Conservation (phyloP, 352 stramenopile species). For the Pythium insidiosum region DNA sequence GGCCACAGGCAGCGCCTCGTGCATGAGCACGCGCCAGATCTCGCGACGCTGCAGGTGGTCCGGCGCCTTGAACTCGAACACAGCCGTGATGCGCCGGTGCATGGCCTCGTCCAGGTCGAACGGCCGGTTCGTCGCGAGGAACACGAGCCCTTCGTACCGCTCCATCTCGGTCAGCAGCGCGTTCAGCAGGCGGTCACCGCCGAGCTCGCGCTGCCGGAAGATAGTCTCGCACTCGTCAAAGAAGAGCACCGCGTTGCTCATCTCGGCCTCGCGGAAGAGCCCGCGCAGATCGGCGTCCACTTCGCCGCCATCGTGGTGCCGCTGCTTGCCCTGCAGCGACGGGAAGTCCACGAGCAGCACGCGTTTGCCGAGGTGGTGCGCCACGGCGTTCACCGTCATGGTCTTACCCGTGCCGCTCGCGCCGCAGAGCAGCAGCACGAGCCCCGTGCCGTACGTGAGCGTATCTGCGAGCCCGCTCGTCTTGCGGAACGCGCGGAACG, state of each 20-base stretch:
- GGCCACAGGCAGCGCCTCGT: constrained; percentile 36
- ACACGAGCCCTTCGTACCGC: constrained; percentile 84
- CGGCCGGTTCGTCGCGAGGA: constrained; percentile 83
- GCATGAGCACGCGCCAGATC: constrained; percentile 79
- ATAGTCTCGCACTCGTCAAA: constrained; percentile 89
- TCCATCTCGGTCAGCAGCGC: constrained; percentile 86
- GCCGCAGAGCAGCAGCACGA: constrained; percentile 76
- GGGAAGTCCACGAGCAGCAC: constrained; percentile 86
- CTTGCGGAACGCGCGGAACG: constrained; percentile 71
- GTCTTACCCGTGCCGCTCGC: constrained; percentile 87
- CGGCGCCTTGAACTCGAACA: constrained; percentile 84
- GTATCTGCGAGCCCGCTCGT: constrained; percentile 69
- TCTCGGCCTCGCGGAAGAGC: constrained; percentile 82
- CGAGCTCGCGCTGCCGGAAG: constrained; percentile 78
- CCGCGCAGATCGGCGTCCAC: constrained; percentile 74
- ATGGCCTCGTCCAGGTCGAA: constrained; percentile 87
- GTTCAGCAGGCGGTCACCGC: constrained; percentile 72
- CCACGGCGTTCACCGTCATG: constrained; percentile 87
- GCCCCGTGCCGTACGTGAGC: constrained; percentile 68
- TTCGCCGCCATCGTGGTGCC: constrained; percentile 69
- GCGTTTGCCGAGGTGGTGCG: constrained; percentile 78
- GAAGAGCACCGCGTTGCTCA: constrained; percentile 87
- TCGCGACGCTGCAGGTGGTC: constrained; percentile 75
- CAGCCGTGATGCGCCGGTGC: constrained; percentile 84
- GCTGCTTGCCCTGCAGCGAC: constrained; percentile 72